Evolutionary conservation across 345 rosid species (phyloP), one percentile per base, ranked within the genome.

Genomic region (Dimocarpus longan): DNA sequence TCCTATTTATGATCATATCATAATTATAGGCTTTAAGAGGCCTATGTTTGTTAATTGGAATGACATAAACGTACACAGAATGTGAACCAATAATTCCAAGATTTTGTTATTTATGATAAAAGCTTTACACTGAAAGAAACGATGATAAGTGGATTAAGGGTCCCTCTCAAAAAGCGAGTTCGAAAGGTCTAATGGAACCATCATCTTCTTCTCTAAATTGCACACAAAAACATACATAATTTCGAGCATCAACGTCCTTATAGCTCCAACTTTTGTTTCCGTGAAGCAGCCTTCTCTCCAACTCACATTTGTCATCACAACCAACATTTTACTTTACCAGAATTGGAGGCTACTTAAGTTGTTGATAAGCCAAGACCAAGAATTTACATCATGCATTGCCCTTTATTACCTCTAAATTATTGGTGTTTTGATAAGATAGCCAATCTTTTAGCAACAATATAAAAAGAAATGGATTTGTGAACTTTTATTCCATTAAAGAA

Each of bases 11-110:
- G 77, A 83, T 60, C 28, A 21, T 77, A 70, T 39, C 80, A 77
- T 75, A 76, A 83, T 87, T 74, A 83, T 80, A 48, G 65, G 44
- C 26, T 68, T 74, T 28, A 60, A 83, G 82, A 77, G 67, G 60
- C 48, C 26, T 40, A 18, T 40, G n/a, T 46, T 21, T 11, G 28
- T 62, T 21, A 67, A 62, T 48, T 42, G 72, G 57, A 73, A 24
- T 28, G 52, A 56, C 56, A 66, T 78, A 80, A 71, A 15, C 22
- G 66, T 70, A 57, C 56, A 11, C 8, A 76, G 26, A 22, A 50
- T 46, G 26, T 68, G 75, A 76, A n/a, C 80, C 78, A 67, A 68
- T 77, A 70, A 64, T 12, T 28, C 19, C 21, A 73, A 68, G 37
- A 32, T 3, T 42, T 0, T 42, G 68, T 11, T 15, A 26, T 24